Percentiles rank a stretch among this genome's conserved stretches.
These are phyloP conservation scores for Chrysosphaeria jannelii DNA, from an alignment of 2,329 filamentous ascomycete species.

Conservation along the genomic window DNA sequence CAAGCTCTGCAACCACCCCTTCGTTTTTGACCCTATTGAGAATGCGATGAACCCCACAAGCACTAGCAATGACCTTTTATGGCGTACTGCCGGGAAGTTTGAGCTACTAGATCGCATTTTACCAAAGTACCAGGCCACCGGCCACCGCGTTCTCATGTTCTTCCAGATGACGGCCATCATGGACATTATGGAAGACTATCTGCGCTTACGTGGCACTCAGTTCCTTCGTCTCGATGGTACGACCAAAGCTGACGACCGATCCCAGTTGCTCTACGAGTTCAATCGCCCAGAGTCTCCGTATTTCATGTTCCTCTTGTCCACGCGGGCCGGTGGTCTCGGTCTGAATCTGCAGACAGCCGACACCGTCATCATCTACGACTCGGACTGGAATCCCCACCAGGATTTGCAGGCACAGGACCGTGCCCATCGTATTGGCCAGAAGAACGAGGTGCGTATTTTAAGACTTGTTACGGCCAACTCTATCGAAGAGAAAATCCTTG, in stretches of 20 bases:
- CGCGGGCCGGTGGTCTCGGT: constrained; percentile 89
- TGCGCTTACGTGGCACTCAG: constrained; percentile 53
- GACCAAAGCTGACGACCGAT: constrained; percentile 91
- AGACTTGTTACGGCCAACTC: constrained; percentile 90
- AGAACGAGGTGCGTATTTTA: constrained; percentile 94
- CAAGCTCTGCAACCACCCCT: constrained; percentile 96
- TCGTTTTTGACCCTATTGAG: constrained; percentile 93
- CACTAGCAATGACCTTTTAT: constrained; percentile 73
- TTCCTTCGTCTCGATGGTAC: constrained; percentile 88
- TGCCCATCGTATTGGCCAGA: constrained; percentile 98
- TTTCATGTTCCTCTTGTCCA: constrained; percentile 96
- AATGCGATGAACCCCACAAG: constrained; percentile 87
- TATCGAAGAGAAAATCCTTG: constrained; percentile 93
- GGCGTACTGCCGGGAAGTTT: constrained; percentile 92
- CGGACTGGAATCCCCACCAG: constrained; percentile 98
- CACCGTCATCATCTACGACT: constrained; percentile 98
- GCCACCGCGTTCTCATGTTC: constrained; percentile 95
- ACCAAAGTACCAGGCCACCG: constrained; percentile 73
- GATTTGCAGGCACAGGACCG: constrained; percentile 98
- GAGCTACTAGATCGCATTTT: constrained; percentile 77
- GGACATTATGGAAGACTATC: constrained; percentile 99
- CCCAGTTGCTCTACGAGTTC: constrained; percentile 64
- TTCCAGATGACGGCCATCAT: constrained; percentile 99
- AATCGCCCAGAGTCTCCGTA: constrained; percentile 76
- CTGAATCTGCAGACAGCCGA: constrained; percentile 92